Base-by-base conservation (phyloP, 352 stramenopile species). In the Phytophthora boehmeriae region DNA sequence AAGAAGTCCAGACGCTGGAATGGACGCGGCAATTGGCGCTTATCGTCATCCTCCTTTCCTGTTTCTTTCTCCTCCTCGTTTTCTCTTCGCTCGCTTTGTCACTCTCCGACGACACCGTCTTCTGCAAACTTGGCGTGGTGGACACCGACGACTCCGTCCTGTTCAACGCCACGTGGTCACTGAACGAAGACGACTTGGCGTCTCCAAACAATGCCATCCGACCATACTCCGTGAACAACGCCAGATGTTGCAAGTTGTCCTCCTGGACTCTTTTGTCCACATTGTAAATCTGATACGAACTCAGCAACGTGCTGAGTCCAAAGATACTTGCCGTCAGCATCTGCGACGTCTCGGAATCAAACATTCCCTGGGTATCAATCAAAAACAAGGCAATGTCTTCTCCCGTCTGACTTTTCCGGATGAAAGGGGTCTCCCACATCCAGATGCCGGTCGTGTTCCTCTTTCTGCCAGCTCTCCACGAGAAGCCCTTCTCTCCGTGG, bases 361-460 rank as follows among this genome's bases (percentile, higher is more conserved):
- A 99, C 95, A 99, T 99, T 39, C 98, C 98, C 76, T 99, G 98
- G 9, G 98, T 99, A 76, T 99, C 98, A 44, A 99, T 98, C 8
- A 99, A 52, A 23, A 99, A 89, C 16, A 99, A 88, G 1, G 97
- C 97, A 41, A 99, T 89, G 47, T 92, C 83, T 63, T 96, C 87
- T 39, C 84, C 86, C 19, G 76, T 83, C 22, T 80, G 67, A 50
- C 89, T 92, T 63, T 98, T 92, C 46, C 89, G 89, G 67, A 99
- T 89, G 68, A 99, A 99, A 8, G 97, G 96, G 59, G 98, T 92
- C 74, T 93, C 97, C 97, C 97, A 99, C 88, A 99, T 98, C 97
- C 97, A 99, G 65, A 99, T 99, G 48, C 97, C 98, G 22, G 97
- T 99, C 16, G 97, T 99, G 76, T 99, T 98, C 35, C 97, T 86